Conservation (phyloP, 2,329 filamentous ascomycete genomes). For the Claviceps cyperi region DNA sequence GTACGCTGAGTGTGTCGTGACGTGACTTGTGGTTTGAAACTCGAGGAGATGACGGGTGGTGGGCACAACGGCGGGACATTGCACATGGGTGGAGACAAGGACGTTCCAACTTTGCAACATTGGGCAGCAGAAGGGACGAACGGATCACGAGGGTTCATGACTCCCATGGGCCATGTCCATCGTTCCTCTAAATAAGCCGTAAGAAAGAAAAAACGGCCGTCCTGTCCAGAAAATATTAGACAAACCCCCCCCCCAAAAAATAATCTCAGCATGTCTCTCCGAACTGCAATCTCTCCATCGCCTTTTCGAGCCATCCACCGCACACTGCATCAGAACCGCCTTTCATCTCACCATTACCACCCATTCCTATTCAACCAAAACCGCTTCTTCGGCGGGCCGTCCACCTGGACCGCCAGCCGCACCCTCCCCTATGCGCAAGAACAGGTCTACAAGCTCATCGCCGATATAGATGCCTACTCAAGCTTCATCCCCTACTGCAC, state of each 20-base stretch:
- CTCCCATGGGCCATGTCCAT: neutral
- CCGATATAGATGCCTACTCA: slow-evolving; percentile 74
- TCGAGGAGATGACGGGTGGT: neutral
- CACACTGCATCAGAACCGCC: neutral
- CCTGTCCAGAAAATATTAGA: too few species aligned
- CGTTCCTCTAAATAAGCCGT: neutral
- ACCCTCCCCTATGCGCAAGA: slow-evolving; percentile 59
- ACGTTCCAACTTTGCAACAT: neutral
- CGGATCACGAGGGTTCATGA: neutral
- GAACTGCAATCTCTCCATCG: neutral
- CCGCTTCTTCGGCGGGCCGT: slow-evolving; percentile 6
- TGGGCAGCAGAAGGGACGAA: neutral
- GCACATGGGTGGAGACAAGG: neutral
- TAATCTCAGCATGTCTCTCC: neutral
- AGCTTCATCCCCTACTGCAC: slow-evolving; percentile 87
- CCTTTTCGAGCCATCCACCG: neutral
- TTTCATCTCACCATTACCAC: slow-evolving; percentile 1
- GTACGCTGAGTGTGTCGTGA: neutral
- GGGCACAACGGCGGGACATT: neutral
- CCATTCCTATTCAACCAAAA: slow-evolving; percentile 6
- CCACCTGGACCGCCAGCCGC: slow-evolving; percentile 51
- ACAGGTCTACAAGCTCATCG: slow-evolving; percentile 70
- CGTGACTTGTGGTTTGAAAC: neutral
- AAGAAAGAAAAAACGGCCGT: neutral
- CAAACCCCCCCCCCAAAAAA: too few species aligned